These are phyloP conservation scores for Pichia insulana DNA, from an alignment of 805 yeast genomes.

Conservation along the genomic window DNA sequence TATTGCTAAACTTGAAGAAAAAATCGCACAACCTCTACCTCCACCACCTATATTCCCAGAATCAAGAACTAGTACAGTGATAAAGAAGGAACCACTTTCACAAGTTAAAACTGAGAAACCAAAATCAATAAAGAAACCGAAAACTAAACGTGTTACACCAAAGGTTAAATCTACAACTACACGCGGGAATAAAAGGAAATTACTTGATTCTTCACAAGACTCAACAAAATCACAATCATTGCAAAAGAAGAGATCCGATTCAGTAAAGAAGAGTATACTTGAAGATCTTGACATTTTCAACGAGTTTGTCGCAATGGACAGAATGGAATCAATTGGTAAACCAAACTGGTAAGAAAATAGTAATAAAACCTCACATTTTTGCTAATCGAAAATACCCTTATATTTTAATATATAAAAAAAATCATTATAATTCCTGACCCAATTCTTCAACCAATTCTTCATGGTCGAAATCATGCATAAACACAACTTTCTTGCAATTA, in stretches of 20 bases:
- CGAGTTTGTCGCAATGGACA: background rate
- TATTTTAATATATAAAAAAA: background rate
- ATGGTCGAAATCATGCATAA: slow-evolving; percentile 59
- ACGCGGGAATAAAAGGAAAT: background rate
- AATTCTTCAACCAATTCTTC: slow-evolving; percentile 48
- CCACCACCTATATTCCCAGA: background rate
- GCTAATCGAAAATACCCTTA: background rate
- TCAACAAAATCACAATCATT: background rate
- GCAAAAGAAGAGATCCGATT: background rate
- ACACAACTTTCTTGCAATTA: slow-evolving; percentile 39
- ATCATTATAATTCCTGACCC: slow-evolving; percentile 24
- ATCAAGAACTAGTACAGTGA: background rate
- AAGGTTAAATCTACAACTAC: background rate
- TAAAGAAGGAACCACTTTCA: background rate
- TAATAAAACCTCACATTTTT: background rate
- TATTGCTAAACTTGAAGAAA: no score
- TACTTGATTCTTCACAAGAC: background rate
- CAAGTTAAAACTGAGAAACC: background rate
- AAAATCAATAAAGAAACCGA: background rate
- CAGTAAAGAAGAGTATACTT: background rate
- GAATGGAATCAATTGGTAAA: background rate
- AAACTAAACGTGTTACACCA: background rate
- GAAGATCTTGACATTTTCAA: background rate
- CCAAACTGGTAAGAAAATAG: background rate
- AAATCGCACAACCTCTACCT: no score